Percentiles rank a stretch among this genome's conserved stretches.
phyloP scores from a whole-genome alignment of 148 eudicot genomes.

The Chenopodium quinoa region DNA sequence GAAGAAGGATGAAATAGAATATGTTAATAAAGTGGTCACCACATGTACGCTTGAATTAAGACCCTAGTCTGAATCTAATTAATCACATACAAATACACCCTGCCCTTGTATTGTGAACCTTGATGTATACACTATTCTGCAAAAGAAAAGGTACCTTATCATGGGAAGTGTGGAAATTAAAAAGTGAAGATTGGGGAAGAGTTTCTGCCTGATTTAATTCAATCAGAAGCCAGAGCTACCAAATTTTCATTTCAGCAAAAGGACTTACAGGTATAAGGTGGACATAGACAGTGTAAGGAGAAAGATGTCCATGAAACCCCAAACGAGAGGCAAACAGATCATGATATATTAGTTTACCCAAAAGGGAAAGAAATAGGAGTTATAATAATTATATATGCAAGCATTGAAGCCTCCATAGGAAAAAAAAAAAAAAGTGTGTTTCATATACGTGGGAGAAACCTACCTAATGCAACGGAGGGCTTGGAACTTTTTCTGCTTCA shows the following conservation, averaged over 20 bases:
- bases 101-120: not conserved
- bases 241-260: not conserved
- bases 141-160: not conserved
- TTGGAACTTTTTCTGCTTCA: not conserved
- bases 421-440: not conserved
- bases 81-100: not conserved
- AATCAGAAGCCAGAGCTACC: not conserved
- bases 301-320: not conserved
- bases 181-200: not conserved
- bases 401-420: not conserved
- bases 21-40: not conserved
- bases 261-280: not conserved
- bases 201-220: not conserved
- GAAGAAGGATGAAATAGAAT: not conserved
- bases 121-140: not conserved
- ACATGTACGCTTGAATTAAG: not conserved
- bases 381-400: not conserved
- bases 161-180: not conserved
- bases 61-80: not conserved
- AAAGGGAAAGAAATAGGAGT: not conserved
- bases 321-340: not conserved
- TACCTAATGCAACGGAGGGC: not conserved
- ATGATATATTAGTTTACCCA: not conserved
- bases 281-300: not conserved
- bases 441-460: not conserved